Conservation (phyloP, 176 grass and related monocot species). For the Miscanthus lutarioriparius region DNA sequence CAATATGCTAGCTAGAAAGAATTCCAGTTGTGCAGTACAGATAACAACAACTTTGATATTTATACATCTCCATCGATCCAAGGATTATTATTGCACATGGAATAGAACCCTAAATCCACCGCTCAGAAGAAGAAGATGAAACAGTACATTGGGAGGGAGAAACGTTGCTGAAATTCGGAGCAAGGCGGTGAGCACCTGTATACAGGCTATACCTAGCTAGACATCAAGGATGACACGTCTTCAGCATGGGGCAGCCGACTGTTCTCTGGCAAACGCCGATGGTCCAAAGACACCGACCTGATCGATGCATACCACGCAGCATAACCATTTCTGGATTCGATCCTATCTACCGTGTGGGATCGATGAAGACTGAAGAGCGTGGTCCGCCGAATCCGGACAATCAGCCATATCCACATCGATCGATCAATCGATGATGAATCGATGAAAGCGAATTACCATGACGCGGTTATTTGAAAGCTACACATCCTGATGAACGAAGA, state of each 20-base stretch:
- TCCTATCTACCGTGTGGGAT: background rate
- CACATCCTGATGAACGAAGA: background rate
- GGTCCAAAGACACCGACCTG: background rate
- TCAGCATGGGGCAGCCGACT: slow-evolving; percentile 33
- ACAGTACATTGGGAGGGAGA: background rate
- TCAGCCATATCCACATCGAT: slow-evolving; percentile 6
- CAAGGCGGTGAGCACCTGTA: background rate
- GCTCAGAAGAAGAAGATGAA: background rate
- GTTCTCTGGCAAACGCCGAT: background rate
- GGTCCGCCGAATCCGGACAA: background rate
- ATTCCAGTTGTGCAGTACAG: background rate
- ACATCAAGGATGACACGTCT: background rate
- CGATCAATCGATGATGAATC: background rate
- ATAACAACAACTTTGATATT: background rate
- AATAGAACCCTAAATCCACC: background rate
- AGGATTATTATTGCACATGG: background rate
- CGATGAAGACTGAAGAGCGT: background rate
- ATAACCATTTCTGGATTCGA: background rate
- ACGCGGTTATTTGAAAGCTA: slow-evolving; percentile 19
- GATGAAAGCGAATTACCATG: background rate
- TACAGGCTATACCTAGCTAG: background rate
- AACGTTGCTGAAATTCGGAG: background rate
- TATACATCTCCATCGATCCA: background rate
- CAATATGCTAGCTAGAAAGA: background rate
- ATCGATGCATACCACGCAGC: background rate